Evolutionary conservation across 768 basidiomycete species (phyloP).

Genomic region (Mycena epipterygia): DNA sequence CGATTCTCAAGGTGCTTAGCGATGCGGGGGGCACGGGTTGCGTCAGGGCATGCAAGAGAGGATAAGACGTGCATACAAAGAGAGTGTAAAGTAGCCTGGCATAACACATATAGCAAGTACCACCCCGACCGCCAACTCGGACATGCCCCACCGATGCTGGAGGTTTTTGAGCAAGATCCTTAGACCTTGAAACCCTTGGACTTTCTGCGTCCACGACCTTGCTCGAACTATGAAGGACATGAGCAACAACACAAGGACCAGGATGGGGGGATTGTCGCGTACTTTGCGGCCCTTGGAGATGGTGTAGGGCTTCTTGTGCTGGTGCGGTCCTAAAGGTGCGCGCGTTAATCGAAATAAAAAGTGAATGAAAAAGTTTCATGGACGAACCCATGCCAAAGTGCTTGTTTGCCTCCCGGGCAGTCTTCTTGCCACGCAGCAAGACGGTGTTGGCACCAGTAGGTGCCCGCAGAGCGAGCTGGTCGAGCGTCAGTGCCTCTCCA

Average conservation of each 20-base stretch:
- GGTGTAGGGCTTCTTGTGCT: constrained; percentile 98
- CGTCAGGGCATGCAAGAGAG: constrained; percentile 31
- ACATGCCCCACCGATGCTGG: constrained; percentile 41
- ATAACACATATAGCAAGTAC: constrained; percentile 53
- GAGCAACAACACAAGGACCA: neutral
- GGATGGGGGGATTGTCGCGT: constrained; percentile 21
- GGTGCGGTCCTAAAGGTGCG: constrained; percentile 79
- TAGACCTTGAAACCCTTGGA: constrained; percentile 97
- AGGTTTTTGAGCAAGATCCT: constrained; percentile 45
- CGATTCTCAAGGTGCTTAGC: constrained; percentile 2
- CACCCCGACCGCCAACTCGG: constrained; percentile 45
- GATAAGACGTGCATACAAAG: constrained; percentile 30
- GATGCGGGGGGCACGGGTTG: neutral
- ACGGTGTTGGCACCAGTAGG: constrained; percentile 97
- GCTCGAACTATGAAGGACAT: constrained; percentile 81
- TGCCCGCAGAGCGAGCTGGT: constrained; percentile 95
- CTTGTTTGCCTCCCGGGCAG: constrained; percentile 93
- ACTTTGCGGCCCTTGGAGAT: constrained; percentile 97
- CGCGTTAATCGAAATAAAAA: neutral
- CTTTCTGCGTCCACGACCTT: constrained; percentile 98
- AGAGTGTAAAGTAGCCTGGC: constrained; percentile 37
- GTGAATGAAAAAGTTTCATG: neutral
- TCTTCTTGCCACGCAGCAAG: constrained; percentile 92
- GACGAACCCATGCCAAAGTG: constrained; percentile 94
- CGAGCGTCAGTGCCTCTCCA: constrained; percentile 94